A percentile compares a stretch with the other conserved stretches of the same genome.
These are phyloP conservation scores for Phytophthora sp. DNA, from an alignment of 352 stramenopile genomes.

Conservation along the genomic window DNA sequence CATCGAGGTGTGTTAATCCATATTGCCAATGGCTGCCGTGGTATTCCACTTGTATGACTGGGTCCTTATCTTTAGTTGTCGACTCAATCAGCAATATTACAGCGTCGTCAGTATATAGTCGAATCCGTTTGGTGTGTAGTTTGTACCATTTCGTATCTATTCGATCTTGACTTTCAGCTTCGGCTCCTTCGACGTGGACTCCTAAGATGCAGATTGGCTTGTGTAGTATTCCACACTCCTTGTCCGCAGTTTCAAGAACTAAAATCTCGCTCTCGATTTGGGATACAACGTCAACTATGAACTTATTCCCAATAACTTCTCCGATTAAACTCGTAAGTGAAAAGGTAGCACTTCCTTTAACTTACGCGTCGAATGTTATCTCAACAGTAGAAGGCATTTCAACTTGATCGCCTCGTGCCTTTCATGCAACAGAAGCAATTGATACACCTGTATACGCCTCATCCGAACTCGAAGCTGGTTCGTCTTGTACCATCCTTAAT, in stretches of 20 bases:
- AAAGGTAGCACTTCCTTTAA: not conserved
- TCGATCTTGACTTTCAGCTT: conserved; percentile 9
- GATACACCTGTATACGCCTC: not conserved
- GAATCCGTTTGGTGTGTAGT: conserved; percentile 21
- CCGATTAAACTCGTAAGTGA: conserved; percentile 23
- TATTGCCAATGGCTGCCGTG: conserved; percentile 16
- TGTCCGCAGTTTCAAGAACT: not conserved
- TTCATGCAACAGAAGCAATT: conserved; percentile 22
- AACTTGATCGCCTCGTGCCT: not conserved
- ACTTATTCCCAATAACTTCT: conserved; percentile 11
- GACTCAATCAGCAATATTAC: conserved; percentile 24
- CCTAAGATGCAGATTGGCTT: conserved; percentile 18
- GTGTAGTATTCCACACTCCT: not conserved
- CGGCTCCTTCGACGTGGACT: conserved; percentile 16
- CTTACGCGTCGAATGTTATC: conserved; percentile 1
- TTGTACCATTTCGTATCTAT: conserved; percentile 24
- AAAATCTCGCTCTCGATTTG: not conserved
- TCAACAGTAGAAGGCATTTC: conserved; percentile 3
- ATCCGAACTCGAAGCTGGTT: not conserved
- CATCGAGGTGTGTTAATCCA: conserved; percentile 20
- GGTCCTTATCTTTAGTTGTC: conserved; percentile 12
- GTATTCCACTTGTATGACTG: conserved; percentile 26
- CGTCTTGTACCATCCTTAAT: not conserved
- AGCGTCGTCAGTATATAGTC: conserved; percentile 18
- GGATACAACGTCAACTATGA: conserved; percentile 18